phyloP scores from a whole-genome alignment of 768 basidiomycete species.

The Panellus pusillus region DNA sequence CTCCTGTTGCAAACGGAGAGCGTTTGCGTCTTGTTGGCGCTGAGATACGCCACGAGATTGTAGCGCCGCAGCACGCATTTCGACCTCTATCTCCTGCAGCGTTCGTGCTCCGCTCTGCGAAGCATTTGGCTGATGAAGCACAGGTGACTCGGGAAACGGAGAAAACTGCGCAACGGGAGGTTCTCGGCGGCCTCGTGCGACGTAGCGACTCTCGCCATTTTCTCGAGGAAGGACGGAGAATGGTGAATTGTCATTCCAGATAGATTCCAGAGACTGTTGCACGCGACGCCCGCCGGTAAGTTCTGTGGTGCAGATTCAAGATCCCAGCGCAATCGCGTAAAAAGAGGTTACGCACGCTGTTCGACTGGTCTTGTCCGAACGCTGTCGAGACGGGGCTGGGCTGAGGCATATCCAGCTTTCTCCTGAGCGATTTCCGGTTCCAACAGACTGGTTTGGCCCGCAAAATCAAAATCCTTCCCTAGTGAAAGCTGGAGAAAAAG shows the following conservation, averaged over 20 bases:
- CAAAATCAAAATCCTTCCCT: conserved; percentile 95
- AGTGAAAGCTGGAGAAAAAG: conserved; percentile 18
- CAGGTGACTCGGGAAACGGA: conserved; percentile 30
- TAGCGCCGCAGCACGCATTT: conserved; percentile 69
- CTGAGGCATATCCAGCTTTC: conserved; percentile 1
- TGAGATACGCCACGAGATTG: conserved; percentile 39
- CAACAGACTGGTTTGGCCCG: conserved; percentile 36
- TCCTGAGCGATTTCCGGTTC: conserved; percentile 31
- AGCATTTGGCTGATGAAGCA: conserved; percentile 34
- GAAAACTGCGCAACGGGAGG: conserved; percentile 41
- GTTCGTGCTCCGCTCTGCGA: conserved; percentile 53
- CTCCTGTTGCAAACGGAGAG: conserved; percentile 38
- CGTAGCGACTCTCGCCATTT: conserved; percentile 48
- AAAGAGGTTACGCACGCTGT: conserved; percentile 9
- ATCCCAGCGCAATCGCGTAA: neutral
- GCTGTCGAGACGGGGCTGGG: neutral
- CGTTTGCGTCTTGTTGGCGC: conserved; percentile 36
- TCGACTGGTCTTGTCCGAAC: neutral
- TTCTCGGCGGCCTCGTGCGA: conserved; percentile 34
- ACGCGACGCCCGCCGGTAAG: conserved; percentile 38
- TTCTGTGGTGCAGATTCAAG: conserved; percentile 11
- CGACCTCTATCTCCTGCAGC: conserved; percentile 80
- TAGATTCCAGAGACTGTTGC: conserved; percentile 61
- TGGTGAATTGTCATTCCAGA: conserved; percentile 81
- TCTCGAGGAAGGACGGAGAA: conserved; percentile 64